phyloP scores from a whole-genome alignment of 2,329 filamentous ascomycete genomes.

The Bipolaris bicolor region DNA sequence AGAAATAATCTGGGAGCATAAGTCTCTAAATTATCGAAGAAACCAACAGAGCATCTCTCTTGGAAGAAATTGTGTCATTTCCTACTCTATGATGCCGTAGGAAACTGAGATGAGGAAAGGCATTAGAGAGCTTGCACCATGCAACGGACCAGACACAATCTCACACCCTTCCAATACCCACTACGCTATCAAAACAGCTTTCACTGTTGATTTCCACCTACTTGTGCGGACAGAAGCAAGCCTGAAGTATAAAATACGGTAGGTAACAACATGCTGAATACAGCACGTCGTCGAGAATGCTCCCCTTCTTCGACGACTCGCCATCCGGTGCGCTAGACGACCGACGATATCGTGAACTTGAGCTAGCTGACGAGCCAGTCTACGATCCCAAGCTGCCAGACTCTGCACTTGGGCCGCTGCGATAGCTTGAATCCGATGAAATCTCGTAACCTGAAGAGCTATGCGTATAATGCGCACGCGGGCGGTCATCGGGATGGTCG shows the following conservation, averaged over 20 bases:
- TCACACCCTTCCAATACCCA: too few relatives aligned
- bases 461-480: slow-evolving; percentile 27
- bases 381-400: slow-evolving; percentile 34
- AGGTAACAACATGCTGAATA: slow-evolving; percentile 45
- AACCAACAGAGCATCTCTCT: background rate
- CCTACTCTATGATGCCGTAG: too few relatives aligned
- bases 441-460: slow-evolving; percentile 28
- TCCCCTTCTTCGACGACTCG: slow-evolving; percentile 31
- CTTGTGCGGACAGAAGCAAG: slow-evolving; percentile 43
- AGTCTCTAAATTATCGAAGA: background rate
- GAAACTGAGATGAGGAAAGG: background rate
- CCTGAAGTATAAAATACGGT: slow-evolving; percentile 41
- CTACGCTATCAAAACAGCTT: background rate
- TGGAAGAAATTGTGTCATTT: too few relatives aligned
- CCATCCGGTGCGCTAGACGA: slow-evolving; percentile 32
- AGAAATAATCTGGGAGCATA: background rate
- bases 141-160: background rate
- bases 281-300: slow-evolving; percentile 32
- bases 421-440: slow-evolving; percentile 32
- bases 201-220: background rate
- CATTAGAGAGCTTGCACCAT: background rate
- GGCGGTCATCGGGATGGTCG: slow-evolving; percentile 34
- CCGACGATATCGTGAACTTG: slow-evolving; percentile 21
- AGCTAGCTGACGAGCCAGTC: slow-evolving; percentile 28
- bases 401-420: slow-evolving; percentile 35